Conservation (phyloP, 2,329 filamentous ascomycete genomes). For the Ceratocystis papillata region DNA sequence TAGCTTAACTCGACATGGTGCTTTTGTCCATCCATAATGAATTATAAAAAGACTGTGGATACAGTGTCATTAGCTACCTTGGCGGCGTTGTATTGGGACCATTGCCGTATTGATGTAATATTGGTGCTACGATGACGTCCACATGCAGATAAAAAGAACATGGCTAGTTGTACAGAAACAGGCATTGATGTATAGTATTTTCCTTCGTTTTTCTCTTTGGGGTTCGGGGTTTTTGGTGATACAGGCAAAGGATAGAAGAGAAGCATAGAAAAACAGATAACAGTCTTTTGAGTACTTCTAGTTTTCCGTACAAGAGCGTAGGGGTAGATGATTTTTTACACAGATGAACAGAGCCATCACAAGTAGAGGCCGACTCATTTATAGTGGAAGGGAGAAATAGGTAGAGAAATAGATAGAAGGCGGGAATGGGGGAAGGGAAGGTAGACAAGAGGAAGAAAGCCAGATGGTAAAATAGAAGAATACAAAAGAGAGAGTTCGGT, state of each 20-base stretch:
- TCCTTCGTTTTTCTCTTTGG: background rate
- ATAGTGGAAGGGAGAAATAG: background rate
- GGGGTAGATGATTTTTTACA: background rate
- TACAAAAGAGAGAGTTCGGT: background rate
- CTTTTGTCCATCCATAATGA: too few species aligned
- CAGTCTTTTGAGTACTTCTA: background rate
- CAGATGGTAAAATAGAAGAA: background rate
- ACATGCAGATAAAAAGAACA: background rate
- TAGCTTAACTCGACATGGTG: too few species aligned
- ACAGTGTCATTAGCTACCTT: too few species aligned
- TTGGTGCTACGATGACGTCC: background rate
- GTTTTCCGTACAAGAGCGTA: background rate
- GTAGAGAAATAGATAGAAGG: too few species aligned
- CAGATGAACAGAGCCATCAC: background rate
- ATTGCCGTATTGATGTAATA: background rate
- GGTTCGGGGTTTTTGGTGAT: background rate
- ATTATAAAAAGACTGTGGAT: too few species aligned
- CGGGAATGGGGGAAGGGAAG: background rate
- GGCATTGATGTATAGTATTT: background rate
- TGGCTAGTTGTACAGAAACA: background rate
- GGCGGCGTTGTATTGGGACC: background rate
- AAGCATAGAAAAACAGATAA: background rate
- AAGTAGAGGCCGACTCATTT: background rate
- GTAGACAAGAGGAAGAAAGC: background rate
- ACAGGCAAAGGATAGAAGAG: background rate